Percentiles rank a stretch among this genome's conserved stretches.
phyloP scores from a whole-genome alignment of 2,329 filamentous ascomycete genomes.

The Bipolaris oryzae region DNA sequence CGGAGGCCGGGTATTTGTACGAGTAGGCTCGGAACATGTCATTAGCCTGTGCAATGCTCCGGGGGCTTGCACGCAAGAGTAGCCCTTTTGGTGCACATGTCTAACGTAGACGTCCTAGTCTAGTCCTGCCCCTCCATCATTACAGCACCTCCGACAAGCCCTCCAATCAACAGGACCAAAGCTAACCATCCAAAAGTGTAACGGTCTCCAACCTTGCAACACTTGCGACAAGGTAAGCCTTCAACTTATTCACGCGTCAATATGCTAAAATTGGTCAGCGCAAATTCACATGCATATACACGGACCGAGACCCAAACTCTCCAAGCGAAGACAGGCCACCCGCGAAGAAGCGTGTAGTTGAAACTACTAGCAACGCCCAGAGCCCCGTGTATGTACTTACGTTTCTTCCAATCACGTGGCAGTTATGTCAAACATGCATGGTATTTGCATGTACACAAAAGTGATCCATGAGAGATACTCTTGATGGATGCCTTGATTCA shows the following conservation, averaged over 20 bases:
- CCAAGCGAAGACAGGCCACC: constrained; percentile 49
- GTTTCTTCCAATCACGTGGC: not conserved
- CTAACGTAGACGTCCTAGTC: not conserved
- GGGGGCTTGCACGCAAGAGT: not conserved
- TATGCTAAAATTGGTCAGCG: constrained; percentile 40
- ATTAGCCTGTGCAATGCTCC: not conserved
- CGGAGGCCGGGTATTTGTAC: not conserved
- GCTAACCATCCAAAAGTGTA: constrained; percentile 56
- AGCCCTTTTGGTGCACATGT: constrained; percentile 1
- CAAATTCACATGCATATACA: constrained; percentile 49
- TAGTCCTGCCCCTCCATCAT: not conserved
- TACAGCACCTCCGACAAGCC: not conserved
- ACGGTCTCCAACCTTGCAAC: constrained; percentile 63
- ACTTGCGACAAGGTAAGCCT: constrained; percentile 61
- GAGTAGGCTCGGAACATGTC: not conserved
- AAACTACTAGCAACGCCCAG: constrained; percentile 25
- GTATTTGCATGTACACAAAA: not conserved
- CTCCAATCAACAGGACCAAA: not conserved
- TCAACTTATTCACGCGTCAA: not conserved
- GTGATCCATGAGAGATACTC: not conserved
- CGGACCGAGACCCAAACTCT: constrained; percentile 44
- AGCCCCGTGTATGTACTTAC: constrained; percentile 16
- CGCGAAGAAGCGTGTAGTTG: constrained; percentile 38
- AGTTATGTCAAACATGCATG: not conserved
- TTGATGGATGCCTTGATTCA: not conserved